Base-by-base conservation (phyloP, 2,329 filamentous ascomycete genomes). In the Hymenoscyphus infarciens region DNA sequence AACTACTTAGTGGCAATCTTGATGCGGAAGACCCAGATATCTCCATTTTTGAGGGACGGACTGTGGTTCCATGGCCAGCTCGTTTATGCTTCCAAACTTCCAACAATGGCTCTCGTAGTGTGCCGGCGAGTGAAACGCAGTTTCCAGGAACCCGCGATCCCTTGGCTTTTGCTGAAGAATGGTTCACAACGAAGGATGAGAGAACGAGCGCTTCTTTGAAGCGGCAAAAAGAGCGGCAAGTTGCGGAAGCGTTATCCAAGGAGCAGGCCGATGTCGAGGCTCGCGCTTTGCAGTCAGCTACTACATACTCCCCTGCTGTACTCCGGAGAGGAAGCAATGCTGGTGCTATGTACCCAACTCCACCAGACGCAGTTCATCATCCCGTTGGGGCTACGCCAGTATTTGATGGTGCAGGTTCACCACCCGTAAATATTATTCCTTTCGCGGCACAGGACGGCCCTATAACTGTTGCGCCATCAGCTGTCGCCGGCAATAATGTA, bases 281-380 rank as follows among this genome's bases (percentile, higher is more conserved):
- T 15, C 80, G 75, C 68, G 75, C 74, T 27, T 77, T 74, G 62
- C 77, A 74, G 59, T 69, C 80, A 27, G 83, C 78, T 65, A 49
- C 42, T 8, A 82, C 79, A 1, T 78, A 83, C 57, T 86, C 85
- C 7, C 82, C 84, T 6, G 67, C 82, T 22, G 76, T 78, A 16
- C 69, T 83, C 6, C 79, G 83, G 65, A 78, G 83, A 68, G 75
- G 81, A 42, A 82, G 79, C 66, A 80, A 72, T 60, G 70, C 78
- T 27, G 82, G 83, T 52, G 81, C 83, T 1, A 85, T 91, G 75
- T 91, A 91, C 71, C 88, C 87, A 8, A 91, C 88, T 5, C 88
- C 88, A 1, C 88, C 88, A 11, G 88, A 90, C 71, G 87, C 81
- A 15, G 76, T 87, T 19, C 85, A 85, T 49, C 79, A 80, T 59